Evolutionary conservation across 1,139 yeast species (phyloP), one percentile per base, ranked within the genome.

Genomic region (Nakaseomyces delphensis): DNA sequence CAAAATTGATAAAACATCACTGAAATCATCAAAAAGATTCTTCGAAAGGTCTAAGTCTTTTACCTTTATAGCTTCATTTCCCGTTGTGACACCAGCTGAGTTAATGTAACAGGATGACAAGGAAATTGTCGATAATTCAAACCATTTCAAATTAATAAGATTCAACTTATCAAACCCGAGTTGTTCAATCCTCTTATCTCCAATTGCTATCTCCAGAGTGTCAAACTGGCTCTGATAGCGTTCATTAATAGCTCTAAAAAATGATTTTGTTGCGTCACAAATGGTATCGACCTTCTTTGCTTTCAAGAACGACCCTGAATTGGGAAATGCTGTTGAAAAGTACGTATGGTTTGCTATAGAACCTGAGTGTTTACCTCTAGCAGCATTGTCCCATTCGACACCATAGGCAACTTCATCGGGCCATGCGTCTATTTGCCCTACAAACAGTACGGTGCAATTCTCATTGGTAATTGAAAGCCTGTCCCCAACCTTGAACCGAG

Each of bases 331-430:
- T 4, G 61, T 56, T 10, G 47, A 30, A 55, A 81, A 81, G 52
- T 77, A 77, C 35, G 56, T 50, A 0, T 57, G 50, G 0, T 74
- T 79, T 18, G 69, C 58, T 30, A 71, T 47, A 1, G 53, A 43
- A 0, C 91, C 91, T 43, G 69, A 60, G 54, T 81, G 74, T 50
- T 75, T 79, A 1, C 89, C 89, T 2, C 59, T 50, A 0, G 44
- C 36, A 0, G 64, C 61, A 42, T 77, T 69, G 57, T 89, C 96
- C 96, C 96, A 89, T 58, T 89, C 96, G 1, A 89, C 70, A 0
- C 96, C 96, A 13, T 75, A 63, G 0, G 91, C 87, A 0, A 49
- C 48, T 2, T 59, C 64, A 5, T 59, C 59, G 0, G 78, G 76
- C 96, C 96, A 86, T 3, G 64, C 66, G 0, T 75, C 72, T 1